Percentiles rank a stretch among this genome's conserved stretches.
phyloP scores from a whole-genome alignment of 176 grass and related monocot species.

The Eleusine coracana region DNA sequence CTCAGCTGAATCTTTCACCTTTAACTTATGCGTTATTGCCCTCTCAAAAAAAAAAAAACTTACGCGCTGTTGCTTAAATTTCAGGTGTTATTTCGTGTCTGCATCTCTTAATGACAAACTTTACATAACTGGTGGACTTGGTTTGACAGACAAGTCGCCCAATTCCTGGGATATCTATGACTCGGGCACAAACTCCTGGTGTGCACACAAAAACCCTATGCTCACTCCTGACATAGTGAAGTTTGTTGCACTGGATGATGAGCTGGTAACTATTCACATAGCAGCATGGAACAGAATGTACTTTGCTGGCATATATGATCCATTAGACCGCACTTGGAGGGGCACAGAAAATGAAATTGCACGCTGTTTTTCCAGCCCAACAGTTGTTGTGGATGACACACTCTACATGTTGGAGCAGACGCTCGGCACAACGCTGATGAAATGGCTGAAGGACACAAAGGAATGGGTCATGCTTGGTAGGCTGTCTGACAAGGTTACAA shows the following conservation, averaged over 20 bases:
- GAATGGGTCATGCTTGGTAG: conserved; percentile 63
- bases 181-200: conserved; percentile 53
- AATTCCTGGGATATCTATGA: conserved; percentile 88
- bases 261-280: conserved; percentile 68
- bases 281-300: conserved; percentile 57
- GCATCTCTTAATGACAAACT: conserved; percentile 59
- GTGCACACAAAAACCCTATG: conserved; percentile 62
- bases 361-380: conserved; percentile 49
- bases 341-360: conserved; percentile 58
- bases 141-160: conserved; percentile 54
- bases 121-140: conserved; percentile 56
- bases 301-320: conserved; percentile 62
- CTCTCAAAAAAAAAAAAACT: no score
- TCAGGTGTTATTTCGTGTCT: conserved; percentile 66
- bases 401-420: conserved; percentile 70
- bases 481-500: conserved; percentile 40
- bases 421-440: conserved; percentile 55
- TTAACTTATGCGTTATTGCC: background rate
- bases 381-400: conserved; percentile 55
- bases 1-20: background rate
- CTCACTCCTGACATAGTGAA: conserved; percentile 65
- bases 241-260: conserved; percentile 50
- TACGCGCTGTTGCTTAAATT: background rate
- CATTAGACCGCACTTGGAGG: conserved; percentile 5
- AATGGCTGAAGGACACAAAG: conserved; percentile 45